phyloP scores from a whole-genome alignment of 331 rosid genomes.

The Telfairia occidentalis region DNA sequence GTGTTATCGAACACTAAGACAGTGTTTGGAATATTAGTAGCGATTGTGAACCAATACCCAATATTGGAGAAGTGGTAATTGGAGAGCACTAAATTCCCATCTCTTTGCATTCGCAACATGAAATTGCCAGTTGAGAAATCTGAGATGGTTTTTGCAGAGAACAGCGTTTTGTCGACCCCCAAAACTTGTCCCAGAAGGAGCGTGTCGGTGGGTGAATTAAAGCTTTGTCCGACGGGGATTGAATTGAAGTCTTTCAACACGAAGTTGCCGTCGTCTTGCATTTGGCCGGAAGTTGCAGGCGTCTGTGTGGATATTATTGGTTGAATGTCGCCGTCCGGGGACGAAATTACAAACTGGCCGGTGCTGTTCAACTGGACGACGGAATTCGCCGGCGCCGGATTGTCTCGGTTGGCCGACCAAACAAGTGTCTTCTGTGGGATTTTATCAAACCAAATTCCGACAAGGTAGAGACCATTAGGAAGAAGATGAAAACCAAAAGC shows the following conservation, averaged over 20 bases:
- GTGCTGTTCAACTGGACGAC: constrained; percentile 8
- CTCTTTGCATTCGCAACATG: constrained; percentile 13
- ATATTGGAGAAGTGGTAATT: not conserved
- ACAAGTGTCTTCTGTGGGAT: constrained; percentile 20
- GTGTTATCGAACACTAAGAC: constrained; percentile 9
- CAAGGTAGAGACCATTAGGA: constrained; percentile 8
- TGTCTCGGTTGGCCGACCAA: constrained; percentile 35
- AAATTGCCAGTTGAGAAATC: constrained; percentile 26
- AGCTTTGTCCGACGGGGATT: constrained; percentile 13
- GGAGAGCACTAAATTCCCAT: constrained; percentile 24
- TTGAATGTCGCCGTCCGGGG: constrained; percentile 2
- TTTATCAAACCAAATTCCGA: constrained; percentile 27
- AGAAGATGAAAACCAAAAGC: constrained; percentile 29
- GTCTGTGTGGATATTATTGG: not conserved
- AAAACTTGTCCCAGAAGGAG: constrained; percentile 22
- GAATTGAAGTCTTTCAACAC: constrained; percentile 10
- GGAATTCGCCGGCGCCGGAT: constrained; percentile 19
- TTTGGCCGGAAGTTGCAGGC: constrained; percentile 13
- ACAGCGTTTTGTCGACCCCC: not conserved
- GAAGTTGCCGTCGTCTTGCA: constrained; percentile 25
- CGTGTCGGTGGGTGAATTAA: constrained; percentile 24
- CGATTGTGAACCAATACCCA: constrained; percentile 15
- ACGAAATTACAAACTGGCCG: constrained; percentile 16
- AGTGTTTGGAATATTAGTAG: not conserved
- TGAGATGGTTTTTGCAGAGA: constrained; percentile 11